phyloP scores from a whole-genome alignment of 345 rosid species.

The Citrus medica region DNA sequence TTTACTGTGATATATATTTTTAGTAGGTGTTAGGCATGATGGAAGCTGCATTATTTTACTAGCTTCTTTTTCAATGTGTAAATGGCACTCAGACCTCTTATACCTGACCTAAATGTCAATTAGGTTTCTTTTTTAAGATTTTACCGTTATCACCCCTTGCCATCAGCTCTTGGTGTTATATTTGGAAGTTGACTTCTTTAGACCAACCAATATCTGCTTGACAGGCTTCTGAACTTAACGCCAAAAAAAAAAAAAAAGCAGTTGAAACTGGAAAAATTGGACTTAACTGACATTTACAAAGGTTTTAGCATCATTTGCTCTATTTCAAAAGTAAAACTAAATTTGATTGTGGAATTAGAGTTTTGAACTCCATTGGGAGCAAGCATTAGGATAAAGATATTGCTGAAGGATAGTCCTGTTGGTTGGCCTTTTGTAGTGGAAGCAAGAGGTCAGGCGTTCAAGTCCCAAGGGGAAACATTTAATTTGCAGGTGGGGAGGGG shows the following conservation, averaged over 20 bases:
- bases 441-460: not conserved
- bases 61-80: not conserved
- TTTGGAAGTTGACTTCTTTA: not conserved
- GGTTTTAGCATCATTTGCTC: not conserved
- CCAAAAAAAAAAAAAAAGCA: not conserved
- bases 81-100: not conserved
- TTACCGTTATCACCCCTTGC: not conserved
- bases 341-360: not conserved
- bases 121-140: not conserved
- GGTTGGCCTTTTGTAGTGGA: not conserved
- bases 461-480: not conserved
- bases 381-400: not conserved
- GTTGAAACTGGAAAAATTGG: not conserved
- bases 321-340: not conserved
- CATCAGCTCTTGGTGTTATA: not conserved
- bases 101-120: not conserved
- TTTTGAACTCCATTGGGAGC: not conserved
- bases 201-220: not conserved
- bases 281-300: not conserved
- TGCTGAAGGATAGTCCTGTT: not conserved
- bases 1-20: not conserved
- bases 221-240: not conserved
- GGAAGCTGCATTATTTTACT: not conserved
- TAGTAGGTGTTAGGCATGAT: not conserved
- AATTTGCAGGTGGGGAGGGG: not conserved